Conservation (phyloP, 495 filamentous ascomycete genomes). For the Podospora pseudopauciseta region DNA sequence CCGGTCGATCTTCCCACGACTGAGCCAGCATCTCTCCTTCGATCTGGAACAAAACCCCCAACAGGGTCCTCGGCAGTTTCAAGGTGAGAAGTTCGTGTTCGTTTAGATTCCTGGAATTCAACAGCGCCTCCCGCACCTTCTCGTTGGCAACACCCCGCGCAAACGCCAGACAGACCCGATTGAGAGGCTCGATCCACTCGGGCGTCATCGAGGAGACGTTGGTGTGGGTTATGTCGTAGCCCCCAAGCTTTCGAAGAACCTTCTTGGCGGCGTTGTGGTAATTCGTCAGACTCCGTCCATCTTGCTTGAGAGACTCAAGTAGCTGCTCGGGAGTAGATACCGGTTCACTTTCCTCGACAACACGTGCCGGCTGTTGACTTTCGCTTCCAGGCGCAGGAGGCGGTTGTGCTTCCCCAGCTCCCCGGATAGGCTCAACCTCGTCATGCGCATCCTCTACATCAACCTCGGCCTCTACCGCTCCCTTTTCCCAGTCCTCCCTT, state of each 20-base stretch:
- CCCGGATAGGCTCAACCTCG: slow-evolving; percentile 22
- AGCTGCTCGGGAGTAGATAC: slow-evolving; percentile 24
- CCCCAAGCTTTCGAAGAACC: slow-evolving; percentile 43
- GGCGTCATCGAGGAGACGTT: slow-evolving; percentile 34
- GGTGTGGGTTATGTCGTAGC: slow-evolving; percentile 44
- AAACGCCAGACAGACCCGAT: slow-evolving; percentile 47
- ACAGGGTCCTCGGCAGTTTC: slow-evolving; percentile 40
- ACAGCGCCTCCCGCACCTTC: slow-evolving; percentile 36
- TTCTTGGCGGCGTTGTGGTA: slow-evolving; percentile 46
- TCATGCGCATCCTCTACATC: slow-evolving; percentile 45
- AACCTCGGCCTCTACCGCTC: slow-evolving; percentile 28
- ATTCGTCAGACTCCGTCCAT: slow-evolving; percentile 31
- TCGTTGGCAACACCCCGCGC: slow-evolving; percentile 46
- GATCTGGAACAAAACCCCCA: slow-evolving; percentile 43
- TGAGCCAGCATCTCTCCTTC: slow-evolving; percentile 49
- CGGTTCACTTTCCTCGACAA: neutral
- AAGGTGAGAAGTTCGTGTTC: slow-evolving; percentile 21
- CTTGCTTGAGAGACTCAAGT: slow-evolving; percentile 36
- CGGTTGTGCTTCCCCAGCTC: slow-evolving; percentile 17
- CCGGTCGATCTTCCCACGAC: slow-evolving; percentile 41
- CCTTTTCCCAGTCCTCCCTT: slow-evolving; percentile 58
- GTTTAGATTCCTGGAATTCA: slow-evolving; percentile 38
- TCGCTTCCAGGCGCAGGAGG: neutral
- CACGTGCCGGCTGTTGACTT: neutral
- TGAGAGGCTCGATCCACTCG: slow-evolving; percentile 41